phyloP scores from a whole-genome alignment of 2,329 filamentous ascomycete species.

The Knufia fluminis region DNA sequence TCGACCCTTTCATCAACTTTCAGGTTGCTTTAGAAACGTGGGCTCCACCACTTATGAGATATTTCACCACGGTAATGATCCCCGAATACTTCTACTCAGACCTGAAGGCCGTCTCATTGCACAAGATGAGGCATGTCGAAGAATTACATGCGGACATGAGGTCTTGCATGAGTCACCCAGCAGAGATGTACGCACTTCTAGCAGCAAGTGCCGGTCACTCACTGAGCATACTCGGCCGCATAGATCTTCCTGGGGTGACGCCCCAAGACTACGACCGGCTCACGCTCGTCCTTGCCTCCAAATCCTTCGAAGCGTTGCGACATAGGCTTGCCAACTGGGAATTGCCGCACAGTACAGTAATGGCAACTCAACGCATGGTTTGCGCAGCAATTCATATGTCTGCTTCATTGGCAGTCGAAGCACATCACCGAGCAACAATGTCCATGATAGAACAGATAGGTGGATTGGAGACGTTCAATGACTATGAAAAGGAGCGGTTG shows the following conservation, averaged over 20 bases:
- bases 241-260: conserved; percentile 12
- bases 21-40: conserved; percentile 14
- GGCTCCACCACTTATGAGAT: conserved; percentile 16
- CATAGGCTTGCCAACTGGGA: conserved; percentile 12
- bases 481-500: conserved; percentile 16
- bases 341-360: conserved; percentile 14
- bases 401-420: conserved; percentile 13
- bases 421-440: conserved; percentile 18
- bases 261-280: conserved; percentile 12
- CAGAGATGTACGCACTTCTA: conserved; percentile 19
- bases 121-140: conserved; percentile 14
- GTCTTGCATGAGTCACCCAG: conserved; percentile 15
- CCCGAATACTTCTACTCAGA: conserved; percentile 19
- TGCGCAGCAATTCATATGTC: conserved; percentile 6
- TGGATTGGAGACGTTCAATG: conserved; percentile 16
- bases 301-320: conserved; percentile 16
- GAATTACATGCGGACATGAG: conserved; percentile 18
- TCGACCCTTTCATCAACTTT: conserved; percentile 7
- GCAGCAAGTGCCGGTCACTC: conserved; percentile 14
- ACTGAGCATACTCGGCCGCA: conserved; percentile 13
- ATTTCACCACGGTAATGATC: conserved; percentile 16
- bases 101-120: conserved; percentile 12
- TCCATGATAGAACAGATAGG: conserved; percentile 17
- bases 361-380: conserved; percentile 18
- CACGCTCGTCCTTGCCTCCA: conserved; percentile 16